Evolutionary conservation across 345 rosid species (phyloP).

Genomic region (Eucalyptus regnans): DNA sequence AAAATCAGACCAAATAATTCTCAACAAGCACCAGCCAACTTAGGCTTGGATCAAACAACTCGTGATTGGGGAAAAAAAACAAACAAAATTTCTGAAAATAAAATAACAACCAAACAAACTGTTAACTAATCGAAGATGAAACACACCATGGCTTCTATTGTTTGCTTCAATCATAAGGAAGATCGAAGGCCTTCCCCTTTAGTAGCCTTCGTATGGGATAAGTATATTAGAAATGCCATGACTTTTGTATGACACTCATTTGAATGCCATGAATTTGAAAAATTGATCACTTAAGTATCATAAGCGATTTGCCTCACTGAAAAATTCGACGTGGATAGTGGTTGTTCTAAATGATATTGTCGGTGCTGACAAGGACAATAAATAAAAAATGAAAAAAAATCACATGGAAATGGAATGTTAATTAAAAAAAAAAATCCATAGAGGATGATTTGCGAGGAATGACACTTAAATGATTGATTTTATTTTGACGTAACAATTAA

Average conservation of each 20-base stretch:
- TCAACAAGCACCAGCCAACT: too few species aligned
- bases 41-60: neutral
- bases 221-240: too few species aligned
- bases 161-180: neutral
- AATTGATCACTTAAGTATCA: too few species aligned
- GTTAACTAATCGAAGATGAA: neutral
- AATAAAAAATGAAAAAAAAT: too few species aligned
- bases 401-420: too few species aligned
- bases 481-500: accelerated
- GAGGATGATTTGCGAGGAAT: too few species aligned
- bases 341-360: accelerated
- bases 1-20: too few species aligned
- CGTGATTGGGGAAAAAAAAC: neutral
- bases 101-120: neutral
- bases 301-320: accelerated
- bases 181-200: neutral
- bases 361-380: accelerated
- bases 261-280: too few species aligned
- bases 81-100: neutral
- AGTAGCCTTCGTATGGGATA: too few species aligned
- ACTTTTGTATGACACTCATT: too few species aligned
- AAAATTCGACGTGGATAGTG: accelerated
- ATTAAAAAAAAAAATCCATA: too few species aligned
- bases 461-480: too few species aligned
- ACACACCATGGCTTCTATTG: neutral